Conservation (phyloP, 331 rosid genomes). For the Spiraea crenata region DNA sequence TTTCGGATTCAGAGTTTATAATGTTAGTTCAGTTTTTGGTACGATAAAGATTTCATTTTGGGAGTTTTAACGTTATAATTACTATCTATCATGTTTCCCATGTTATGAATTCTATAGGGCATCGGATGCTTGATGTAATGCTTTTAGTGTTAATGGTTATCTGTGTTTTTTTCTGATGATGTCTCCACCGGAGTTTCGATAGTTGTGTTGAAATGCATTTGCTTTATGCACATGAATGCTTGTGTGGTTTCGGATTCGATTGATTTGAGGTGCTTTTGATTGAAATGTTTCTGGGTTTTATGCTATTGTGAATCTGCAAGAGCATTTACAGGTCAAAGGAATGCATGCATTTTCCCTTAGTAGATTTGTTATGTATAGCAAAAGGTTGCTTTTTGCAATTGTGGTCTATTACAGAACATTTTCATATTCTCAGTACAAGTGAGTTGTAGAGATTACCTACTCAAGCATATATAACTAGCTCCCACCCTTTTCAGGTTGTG, state of each 20-base stretch:
- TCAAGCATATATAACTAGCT: no score
- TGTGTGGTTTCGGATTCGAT: background rate
- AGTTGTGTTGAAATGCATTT: slow-evolving; percentile 7
- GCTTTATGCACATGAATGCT: background rate
- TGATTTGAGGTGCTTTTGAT: background rate
- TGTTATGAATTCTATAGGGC: slow-evolving; percentile 9
- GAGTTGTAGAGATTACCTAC: no score
- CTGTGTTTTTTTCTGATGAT: background rate
- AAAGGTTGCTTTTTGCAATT: background rate
- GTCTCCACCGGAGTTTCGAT: background rate
- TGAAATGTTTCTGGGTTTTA: background rate
- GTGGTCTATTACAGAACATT: no score
- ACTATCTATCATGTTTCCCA: slow-evolving; percentile 6
- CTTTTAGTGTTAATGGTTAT: slow-evolving; percentile 1
- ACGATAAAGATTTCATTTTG: background rate
- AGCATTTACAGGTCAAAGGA: background rate
- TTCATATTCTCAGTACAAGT: no score
- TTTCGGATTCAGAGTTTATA: background rate
- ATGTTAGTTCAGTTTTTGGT: slow-evolving; percentile 19
- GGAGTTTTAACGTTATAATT: slow-evolving; percentile 17
- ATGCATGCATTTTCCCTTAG: no score
- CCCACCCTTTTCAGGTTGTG: no score
- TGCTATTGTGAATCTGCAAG: background rate
- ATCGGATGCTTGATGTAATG: slow-evolving; percentile 10
- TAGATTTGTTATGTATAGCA: no score